Evolutionary conservation across 2,329 filamentous ascomycete species (phyloP), one percentile per base, ranked within the genome.

Genomic region (Talaromyces sp.): DNA sequence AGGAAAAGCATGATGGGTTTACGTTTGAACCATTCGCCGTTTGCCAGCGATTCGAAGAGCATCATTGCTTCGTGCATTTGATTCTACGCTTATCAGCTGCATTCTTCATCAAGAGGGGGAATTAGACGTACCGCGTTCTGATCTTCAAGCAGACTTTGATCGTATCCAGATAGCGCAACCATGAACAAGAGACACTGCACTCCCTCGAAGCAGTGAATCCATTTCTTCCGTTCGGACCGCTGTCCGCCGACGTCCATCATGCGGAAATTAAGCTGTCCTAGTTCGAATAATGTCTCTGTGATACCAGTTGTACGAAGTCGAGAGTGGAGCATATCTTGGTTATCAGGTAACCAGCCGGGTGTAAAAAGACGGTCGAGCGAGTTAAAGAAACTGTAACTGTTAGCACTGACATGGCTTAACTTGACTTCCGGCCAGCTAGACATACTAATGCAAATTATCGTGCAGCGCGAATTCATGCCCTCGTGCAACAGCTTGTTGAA

Each of bases 211-310:
- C 93, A 95, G 77, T 97, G 93, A 68, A 97, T 96, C 93, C 93
- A 97, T 83, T 97, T 97, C 85, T 96, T 96, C 68, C 93, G 90
- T 79, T 97, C 93, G 33, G 93, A 96, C 72, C 93, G 85, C 77
- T 97, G 93, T 65, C 93, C 93, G 76, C 93, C 93, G 56, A 96
- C 93, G 73, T 97, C 93, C 78, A 96, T 96, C 93, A 98, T 97
- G 73, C 93, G 90, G 80, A 97, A 97, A 69, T 93, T 96, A 72
- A 97, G 86, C 73, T 94, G 90, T 67, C 93, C 93, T 15, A 96
- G 85, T 77, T 96, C 92, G 78, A 98, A 98, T 68, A 94, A 86
- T 2, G 93, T 97, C 79, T 98, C 94, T 60, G 92, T 97, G 72
- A 98, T 98, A 71, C 94, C 94, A 2, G 95, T 98, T 19, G 94